Evolutionary conservation across 78 protist genomes (phyloP).

Genomic region (Polysphondylium violaceum): DNA sequence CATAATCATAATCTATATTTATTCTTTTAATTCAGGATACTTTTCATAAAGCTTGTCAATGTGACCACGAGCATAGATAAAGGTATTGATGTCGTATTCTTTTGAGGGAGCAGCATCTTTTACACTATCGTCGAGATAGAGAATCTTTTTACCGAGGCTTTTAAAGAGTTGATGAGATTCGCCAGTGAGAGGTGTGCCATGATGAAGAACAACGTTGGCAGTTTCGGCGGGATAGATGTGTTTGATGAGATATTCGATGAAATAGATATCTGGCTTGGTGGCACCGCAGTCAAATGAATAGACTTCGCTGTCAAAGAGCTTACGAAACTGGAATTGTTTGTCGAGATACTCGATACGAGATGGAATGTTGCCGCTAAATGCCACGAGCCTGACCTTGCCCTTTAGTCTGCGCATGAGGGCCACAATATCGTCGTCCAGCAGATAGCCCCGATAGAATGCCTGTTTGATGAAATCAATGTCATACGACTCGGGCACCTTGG

Average conservation of each 20-base stretch:
- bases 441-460: constrained; percentile 38
- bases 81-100: neutral
- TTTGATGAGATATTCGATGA: constrained; percentile 49
- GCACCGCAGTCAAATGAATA: constrained; percentile 36
- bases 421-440: constrained; percentile 18
- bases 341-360: constrained; percentile 62
- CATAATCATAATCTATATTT: too few species aligned
- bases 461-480: constrained; percentile 45
- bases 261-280: constrained; percentile 45
- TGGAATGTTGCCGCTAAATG: constrained; percentile 65
- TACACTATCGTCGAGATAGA: constrained; percentile 50
- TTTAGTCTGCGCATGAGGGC: neutral
- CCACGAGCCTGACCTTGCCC: neutral
- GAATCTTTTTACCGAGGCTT: neutral
- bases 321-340: constrained; percentile 27
- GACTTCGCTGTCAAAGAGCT: constrained; percentile 38
- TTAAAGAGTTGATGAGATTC: neutral
- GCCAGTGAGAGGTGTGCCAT: constrained; percentile 5
- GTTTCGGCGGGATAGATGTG: constrained; percentile 18
- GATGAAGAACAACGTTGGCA: neutral
- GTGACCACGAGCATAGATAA: constrained; percentile 54
- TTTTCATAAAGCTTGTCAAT: constrained; percentile 10
- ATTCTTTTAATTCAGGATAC: neutral
- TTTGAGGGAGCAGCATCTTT: constrained; percentile 50
- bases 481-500: constrained; percentile 15